Conservation (phyloP, 768 basidiomycete species). For the Pseudohyphozyma bogoriensis region DNA sequence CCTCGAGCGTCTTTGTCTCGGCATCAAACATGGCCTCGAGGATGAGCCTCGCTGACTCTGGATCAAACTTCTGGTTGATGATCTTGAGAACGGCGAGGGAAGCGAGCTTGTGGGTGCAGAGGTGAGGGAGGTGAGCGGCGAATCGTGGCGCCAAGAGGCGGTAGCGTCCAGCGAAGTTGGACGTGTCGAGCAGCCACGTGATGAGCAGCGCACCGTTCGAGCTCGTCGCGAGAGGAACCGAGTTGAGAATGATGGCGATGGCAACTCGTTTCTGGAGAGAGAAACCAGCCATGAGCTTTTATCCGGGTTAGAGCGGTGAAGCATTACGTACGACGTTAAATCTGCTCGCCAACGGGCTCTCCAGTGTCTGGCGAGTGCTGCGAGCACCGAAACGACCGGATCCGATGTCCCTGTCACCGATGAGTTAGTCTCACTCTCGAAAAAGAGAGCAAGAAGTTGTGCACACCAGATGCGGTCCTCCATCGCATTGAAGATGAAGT, state of each 20-base stretch:
- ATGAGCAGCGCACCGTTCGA: conserved; percentile 91
- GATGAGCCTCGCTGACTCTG: conserved; percentile 72
- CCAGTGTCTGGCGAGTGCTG: conserved; percentile 92
- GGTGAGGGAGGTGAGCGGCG: conserved; percentile 87
- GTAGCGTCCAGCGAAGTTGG: conserved; percentile 90
- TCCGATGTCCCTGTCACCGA: conserved; percentile 59
- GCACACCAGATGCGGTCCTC: conserved; percentile 76
- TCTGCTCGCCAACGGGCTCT: conserved; percentile 72
- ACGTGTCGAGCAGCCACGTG: conserved; percentile 94
- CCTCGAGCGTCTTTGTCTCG: conserved; percentile 74
- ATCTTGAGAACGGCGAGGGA: conserved; percentile 89
- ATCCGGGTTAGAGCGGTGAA: background rate
- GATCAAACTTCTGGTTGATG: conserved; percentile 91
- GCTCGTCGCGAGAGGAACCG: conserved; percentile 92
- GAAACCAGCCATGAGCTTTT: too few species aligned
- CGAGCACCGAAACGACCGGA: conserved; percentile 97
- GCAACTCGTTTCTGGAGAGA: conserved; percentile 65
- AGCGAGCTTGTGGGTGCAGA: conserved; percentile 95
- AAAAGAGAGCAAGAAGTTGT: background rate
- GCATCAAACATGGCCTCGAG: conserved; percentile 86
- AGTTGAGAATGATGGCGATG: conserved; percentile 87
- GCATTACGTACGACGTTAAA: conserved; percentile 57
- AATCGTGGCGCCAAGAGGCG: conserved; percentile 88
- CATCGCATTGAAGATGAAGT: conserved; percentile 97
- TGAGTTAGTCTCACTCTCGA: background rate